Evolutionary conservation across 2,329 filamentous ascomycete genomes (phyloP), one percentile per base, ranked within the genome.

Genomic region (Fusarium praegraminearum): DNA sequence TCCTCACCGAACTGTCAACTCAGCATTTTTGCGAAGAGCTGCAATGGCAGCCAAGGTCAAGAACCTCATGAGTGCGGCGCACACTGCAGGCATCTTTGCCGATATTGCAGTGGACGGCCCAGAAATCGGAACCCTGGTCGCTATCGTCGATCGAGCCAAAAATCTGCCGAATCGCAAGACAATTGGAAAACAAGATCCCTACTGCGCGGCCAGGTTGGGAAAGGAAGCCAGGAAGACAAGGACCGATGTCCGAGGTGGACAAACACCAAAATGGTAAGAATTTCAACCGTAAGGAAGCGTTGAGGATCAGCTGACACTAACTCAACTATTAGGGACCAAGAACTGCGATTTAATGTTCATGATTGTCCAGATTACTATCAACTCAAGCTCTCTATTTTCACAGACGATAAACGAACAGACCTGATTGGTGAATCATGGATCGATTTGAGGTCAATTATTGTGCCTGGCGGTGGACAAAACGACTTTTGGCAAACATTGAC

Each of bases 181-280:
- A 8, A 98, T 99, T 85, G 96, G 96, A 58, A 99, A 99, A 82
- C 96, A 99, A 83, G 94, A 98, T 78, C 95, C 96, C 0, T 99
- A 98, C 80, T 98, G 94, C 81, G 96, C 96, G 38, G 94, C 94
- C 33, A 87, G 96, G 56, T 83, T 99, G 46, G 96, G 95, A 35
- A 99, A 99, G 80, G 94, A 98, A 81, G 96, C 96, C 49, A 97
- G 97, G 84, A 98, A 98, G 86, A 99, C 96, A 4, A 91, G 91
- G 41, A 98, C 95, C 7, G 96, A 99, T 80, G 90, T 95, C 74
- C 88, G 96, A 77, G 96, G 96, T 69, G 96, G 96, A 43, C 96
- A 99, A 81, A 98, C 96, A 40, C 96, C 96, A 10, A 91, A 88
- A 87, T 99, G 96, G 96, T 98, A 88, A 71, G 79, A 55, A 30